phyloP scores from a whole-genome alignment of 78 protist genomes.

The Dictyostelium discoideum region dicty_2.7 NC_007089.4:3230501-3231000 shows the following conservation, averaged over 20 bases:
- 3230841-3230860: conserved; percentile 80
- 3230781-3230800: conserved; percentile 4
- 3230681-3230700: too few species aligned
- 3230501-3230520: too few species aligned
- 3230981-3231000: conserved; percentile 95
- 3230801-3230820: neutral
- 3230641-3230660: too few species aligned
- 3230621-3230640: too few species aligned
- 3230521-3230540: too few species aligned
- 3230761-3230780: conserved; percentile 17
- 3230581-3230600: too few species aligned
- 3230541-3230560: too few species aligned
- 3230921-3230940: conserved; percentile 88
- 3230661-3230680: too few species aligned
- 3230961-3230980: conserved; percentile 86
- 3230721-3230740: neutral
- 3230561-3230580: too few species aligned
- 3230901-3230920: conserved; percentile 96
- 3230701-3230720: too few species aligned
- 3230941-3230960: conserved; percentile 66
- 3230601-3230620: too few species aligned
- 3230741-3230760: neutral
- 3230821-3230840: conserved; percentile 57
- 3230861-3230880: conserved; percentile 67
- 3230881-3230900: conserved; percentile 93